Evolutionary conservation across 805 yeast genomes (phyloP).

Genomic region (Wickerhamomyces ciferrii): DNA sequence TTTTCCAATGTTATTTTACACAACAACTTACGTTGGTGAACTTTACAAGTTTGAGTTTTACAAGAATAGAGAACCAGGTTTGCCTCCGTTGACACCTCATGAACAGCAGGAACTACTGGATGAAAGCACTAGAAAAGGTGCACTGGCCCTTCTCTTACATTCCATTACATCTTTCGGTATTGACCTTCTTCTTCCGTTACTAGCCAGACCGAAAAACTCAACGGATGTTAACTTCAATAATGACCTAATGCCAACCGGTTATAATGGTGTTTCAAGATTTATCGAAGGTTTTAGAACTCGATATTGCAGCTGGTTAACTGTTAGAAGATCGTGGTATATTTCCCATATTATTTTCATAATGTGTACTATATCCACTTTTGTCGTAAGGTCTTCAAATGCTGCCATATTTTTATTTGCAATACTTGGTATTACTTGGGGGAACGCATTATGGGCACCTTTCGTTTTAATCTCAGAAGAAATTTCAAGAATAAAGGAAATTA

Average conservation of each 20-base stretch:
- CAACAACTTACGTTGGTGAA: conserved; percentile 62
- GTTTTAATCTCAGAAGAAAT: conserved; percentile 55
- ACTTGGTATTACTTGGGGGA: conserved; percentile 61
- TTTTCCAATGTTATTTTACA: conserved; percentile 60
- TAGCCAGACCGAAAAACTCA: conserved; percentile 29
- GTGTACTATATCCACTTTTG: conserved; percentile 43
- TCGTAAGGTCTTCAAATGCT: conserved; percentile 30
- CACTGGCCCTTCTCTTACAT: conserved; percentile 44
- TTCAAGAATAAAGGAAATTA: conserved; percentile 44
- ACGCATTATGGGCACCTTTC: conserved; percentile 64
- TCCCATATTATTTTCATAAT: conserved; percentile 46
- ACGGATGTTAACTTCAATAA: conserved; percentile 4
- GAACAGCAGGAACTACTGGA: conserved; percentile 35
- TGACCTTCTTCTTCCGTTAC: conserved; percentile 38
- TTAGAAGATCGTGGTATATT: conserved; percentile 41
- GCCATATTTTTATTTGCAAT: conserved; percentile 47
- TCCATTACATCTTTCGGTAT: conserved; percentile 41
- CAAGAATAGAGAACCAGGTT: conserved; percentile 27
- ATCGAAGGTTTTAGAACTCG: conserved; percentile 9
- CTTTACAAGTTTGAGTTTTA: conserved; percentile 38
- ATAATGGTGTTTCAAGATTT: conserved; percentile 2
- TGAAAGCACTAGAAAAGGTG: conserved; percentile 45
- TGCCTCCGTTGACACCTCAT: conserved; percentile 29
- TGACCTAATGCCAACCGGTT: conserved; percentile 4
- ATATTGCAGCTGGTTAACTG: conserved; percentile 21